Conservation (phyloP, 768 basidiomycete species). For the Xerocomellus intermedius region DNA sequence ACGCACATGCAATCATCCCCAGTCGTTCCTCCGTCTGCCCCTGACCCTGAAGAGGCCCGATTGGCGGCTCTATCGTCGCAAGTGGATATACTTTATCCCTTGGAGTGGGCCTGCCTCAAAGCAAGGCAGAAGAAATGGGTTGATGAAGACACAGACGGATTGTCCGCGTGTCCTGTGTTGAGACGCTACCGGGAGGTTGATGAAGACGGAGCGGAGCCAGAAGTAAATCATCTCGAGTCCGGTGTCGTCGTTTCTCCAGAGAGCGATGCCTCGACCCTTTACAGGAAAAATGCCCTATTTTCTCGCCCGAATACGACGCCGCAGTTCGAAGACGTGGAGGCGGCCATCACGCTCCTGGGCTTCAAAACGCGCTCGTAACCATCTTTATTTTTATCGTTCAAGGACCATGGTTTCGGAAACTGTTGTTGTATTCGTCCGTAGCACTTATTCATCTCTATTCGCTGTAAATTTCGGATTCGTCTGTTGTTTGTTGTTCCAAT, state of each 20-base stretch:
- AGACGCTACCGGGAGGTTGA: constrained; percentile 3
- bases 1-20: constrained; percentile 32
- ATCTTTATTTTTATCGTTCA: not conserved
- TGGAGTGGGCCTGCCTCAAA: constrained; percentile 75
- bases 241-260: constrained; percentile 8
- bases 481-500: constrained; percentile 14
- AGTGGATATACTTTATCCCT: constrained; percentile 47
- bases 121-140: constrained; percentile 32
- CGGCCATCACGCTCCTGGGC: constrained; percentile 36
- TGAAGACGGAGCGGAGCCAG: constrained; percentile 14
- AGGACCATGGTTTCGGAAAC: not conserved
- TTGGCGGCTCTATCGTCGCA: constrained; percentile 29
- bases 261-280: not conserved
- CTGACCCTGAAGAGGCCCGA: constrained; percentile 26
- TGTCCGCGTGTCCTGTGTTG: constrained; percentile 8
- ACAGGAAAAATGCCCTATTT: not conserved
- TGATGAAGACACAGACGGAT: constrained; percentile 22
- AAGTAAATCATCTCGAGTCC: constrained; percentile 16
- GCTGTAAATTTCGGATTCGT: not conserved
- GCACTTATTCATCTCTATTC: constrained; percentile 34
- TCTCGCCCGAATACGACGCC: constrained; percentile 2
- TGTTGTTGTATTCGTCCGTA: constrained; percentile 18
- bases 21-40: constrained; percentile 14
- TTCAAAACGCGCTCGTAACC: constrained; percentile 27
- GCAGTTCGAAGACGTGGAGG: constrained; percentile 36